Base-by-base conservation (phyloP, 176 grass and related monocot genomes). In the Musa schizocarpa region DNA sequence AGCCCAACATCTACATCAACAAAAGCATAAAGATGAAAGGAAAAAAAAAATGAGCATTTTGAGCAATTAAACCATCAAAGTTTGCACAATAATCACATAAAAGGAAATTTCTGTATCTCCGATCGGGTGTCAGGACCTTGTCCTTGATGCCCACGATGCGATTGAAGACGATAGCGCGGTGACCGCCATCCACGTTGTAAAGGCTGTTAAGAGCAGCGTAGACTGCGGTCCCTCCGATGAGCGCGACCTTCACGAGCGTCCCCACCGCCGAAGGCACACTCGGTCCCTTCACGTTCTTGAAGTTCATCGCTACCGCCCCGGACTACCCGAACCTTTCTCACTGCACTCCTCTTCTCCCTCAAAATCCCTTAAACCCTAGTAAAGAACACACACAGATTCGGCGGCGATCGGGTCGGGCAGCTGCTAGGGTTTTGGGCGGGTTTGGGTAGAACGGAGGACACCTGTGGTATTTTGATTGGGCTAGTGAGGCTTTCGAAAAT, bases 111-210 rank as follows among this genome's bases (percentile, higher is more conserved):
- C 34, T 43, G 34, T 43, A 43, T 43, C 34, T 6, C 34, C 34
- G 34, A 43, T 43, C 3, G 34, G 4, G 34, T 43, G 34, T 43
- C 34, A 5, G 34, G 34, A 70, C 68, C 68, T 70, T 70, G 17
- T 70, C 68, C 48, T 70, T 70, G 14, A 70, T 70, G 34, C 68
- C 68, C 19, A 14, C 22, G 17, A 70, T 20, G 43, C 68, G 68
- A 70, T 70, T 70, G 68, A 70, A 70, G 68, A 70, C 68, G 9
- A 70, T 70, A 13, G 68, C 75, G 11, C 75, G 75, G 48, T 77
- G 75, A 53, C 75, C 75, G 26, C 75, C 75, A 11, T 77, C 75
- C 61, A 77, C 75, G 11, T 77, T 77, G 59, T 77, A 77, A 4
- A 77, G 48, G 75, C 75, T 77, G 56, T 66, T 77, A n/a, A 52